A percentile compares a stretch with the other conserved stretches of the same genome.
Evolutionary conservation across 768 basidiomycete species (phyloP).

Genomic region (Tephrocybe sp.): DNA sequence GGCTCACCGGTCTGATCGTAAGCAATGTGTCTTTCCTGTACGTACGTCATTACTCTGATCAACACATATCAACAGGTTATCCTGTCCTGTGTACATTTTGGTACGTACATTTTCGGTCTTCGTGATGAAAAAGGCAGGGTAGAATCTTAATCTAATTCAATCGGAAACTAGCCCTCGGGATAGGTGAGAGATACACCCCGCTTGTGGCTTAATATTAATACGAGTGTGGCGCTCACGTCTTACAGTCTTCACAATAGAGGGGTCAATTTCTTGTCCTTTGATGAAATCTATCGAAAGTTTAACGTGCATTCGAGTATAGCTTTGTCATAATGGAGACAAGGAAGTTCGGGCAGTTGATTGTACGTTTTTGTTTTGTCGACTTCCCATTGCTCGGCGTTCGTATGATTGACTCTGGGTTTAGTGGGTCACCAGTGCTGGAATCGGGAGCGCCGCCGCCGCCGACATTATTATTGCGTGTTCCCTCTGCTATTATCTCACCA

Average conservation of each 20-base stretch:
- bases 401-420: conserved; percentile 8
- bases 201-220: too few relatives aligned
- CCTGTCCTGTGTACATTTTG: conserved; percentile 39
- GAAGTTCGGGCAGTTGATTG: conserved; percentile 34
- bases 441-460: conserved; percentile 46
- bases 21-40: conserved; percentile 13
- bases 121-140: background rate
- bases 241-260: conserved; percentile 45
- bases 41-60: background rate
- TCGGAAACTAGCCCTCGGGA: conserved; percentile 33
- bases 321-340: conserved; percentile 31
- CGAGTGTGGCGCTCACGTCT: conserved; percentile 7
- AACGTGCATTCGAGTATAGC: conserved; percentile 20
- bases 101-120: conserved; percentile 27
- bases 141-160: background rate
- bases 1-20: conserved; percentile 42
- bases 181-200: conserved; percentile 28
- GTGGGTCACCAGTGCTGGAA: conserved; percentile 51
- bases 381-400: conserved; percentile 29
- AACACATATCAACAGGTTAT: conserved; percentile 28
- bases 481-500: conserved; percentile 47
- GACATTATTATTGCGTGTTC: conserved; percentile 48
- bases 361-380: conserved; percentile 18
- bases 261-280: conserved; percentile 27
- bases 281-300: background rate